Base-by-base conservation (phyloP, 2,329 filamentous ascomycete species). In the Neoascochyta sp. region DNA sequence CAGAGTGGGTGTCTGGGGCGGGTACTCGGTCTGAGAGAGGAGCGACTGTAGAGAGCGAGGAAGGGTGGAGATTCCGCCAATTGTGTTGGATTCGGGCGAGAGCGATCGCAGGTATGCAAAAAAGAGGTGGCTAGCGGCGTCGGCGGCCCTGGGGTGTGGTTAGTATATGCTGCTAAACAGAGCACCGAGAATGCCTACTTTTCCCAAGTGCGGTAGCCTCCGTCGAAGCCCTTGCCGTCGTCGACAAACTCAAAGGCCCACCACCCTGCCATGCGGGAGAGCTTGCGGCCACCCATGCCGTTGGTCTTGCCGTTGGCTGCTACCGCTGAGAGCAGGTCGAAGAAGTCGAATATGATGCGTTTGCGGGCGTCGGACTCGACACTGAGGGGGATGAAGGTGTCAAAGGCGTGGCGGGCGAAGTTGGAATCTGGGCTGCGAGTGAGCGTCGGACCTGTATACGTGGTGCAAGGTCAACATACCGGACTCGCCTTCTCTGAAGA, bases 231-330 rank as follows among this genome's bases (percentile, higher is more conserved):
- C 58, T 84, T 90, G 22, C 84, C 85, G 5, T 80, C 80, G 58
- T 96, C 89, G 25, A 73, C 77, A 47, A 93, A 86, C 54, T 95
- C 90, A 60, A 98, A 98, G 1, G 90, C 88, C 92, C 92, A 98
- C 92, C 92, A 98, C 24, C 89, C 88, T 22, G 90, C 92, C 75
- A 94, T 86, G 46, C 92, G 79, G 7, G 92, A 96, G 32, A 98
- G 75, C 63, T 96, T 96, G 43, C 89, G 80, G 15, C 92, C 92
- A 39, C 88, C 86, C 42, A 98, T 78, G 23, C 92, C 92, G 60
- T 98, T 98, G 32, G 73, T 80, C 68, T 96, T 96, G 47, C 86
- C 86, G 54, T 95, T 86, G 9, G 92, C 92, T 18, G 92, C 89
- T 49, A 95, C 80, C 6, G 90, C 87, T 3, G 90, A 81, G 24